Conservation (phyloP, 2,329 filamentous ascomycete genomes). For the Lasiodiplodia hormozganensis region DNA sequence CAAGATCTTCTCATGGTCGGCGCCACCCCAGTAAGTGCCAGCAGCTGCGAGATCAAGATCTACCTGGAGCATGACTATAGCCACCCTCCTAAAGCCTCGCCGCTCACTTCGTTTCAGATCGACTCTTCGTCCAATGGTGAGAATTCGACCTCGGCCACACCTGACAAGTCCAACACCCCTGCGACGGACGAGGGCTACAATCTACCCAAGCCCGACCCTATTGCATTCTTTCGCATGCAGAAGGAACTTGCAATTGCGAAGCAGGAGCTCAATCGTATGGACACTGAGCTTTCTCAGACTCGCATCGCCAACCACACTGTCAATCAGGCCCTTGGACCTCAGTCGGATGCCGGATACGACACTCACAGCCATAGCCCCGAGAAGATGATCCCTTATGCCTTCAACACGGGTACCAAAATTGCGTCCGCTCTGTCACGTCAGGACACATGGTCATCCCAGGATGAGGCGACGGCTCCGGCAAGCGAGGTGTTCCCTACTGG, state of each 20-base stretch:
- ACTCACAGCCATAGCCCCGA: conserved; percentile 56
- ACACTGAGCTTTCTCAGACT: conserved; percentile 72
- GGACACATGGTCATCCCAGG: conserved; percentile 59
- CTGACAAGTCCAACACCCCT: conserved; percentile 52
- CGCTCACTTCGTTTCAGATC: conserved; percentile 31
- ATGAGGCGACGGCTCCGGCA: conserved; percentile 65
- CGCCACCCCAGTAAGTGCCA: conserved; percentile 12
- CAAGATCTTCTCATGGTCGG: conserved; percentile 14
- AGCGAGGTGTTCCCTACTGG: conserved; percentile 62
- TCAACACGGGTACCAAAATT: conserved; percentile 54
- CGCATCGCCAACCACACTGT: conserved; percentile 66
- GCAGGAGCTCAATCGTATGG: conserved; percentile 73
- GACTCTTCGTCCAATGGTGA: conserved; percentile 62
- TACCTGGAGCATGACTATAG: conserved; percentile 5
- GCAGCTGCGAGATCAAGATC: neutral
- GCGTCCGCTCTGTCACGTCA: conserved; percentile 51
- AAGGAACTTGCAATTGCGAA: conserved; percentile 74
- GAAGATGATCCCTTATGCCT: conserved; percentile 57
- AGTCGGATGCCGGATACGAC: conserved; percentile 58
- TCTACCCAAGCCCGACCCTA: conserved; percentile 49
- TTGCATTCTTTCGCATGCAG: conserved; percentile 73
- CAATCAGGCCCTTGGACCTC: conserved; percentile 61
- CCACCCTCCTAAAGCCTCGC: neutral
- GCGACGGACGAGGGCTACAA: conserved; percentile 35
- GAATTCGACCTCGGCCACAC: conserved; percentile 68